These are phyloP conservation scores for Cryphonectria radicalis DNA, from an alignment of 2,329 filamentous ascomycete species.

Conservation along the genomic window DNA sequence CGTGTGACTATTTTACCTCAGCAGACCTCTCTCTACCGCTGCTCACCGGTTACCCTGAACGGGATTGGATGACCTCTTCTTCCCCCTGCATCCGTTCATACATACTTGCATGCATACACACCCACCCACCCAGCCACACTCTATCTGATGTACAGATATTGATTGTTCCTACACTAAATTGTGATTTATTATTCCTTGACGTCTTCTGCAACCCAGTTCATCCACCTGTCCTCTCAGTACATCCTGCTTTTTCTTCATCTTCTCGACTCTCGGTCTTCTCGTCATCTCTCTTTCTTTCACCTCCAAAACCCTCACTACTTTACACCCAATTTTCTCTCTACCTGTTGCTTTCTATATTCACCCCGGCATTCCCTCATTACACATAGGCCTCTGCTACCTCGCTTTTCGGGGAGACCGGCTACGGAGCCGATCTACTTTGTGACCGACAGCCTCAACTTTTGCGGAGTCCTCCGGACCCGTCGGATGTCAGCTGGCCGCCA, in stretches of 20 bases:
- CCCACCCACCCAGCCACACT: background rate
- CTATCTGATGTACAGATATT: background rate
- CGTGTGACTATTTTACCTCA: background rate
- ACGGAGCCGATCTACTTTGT: conserved; percentile 23
- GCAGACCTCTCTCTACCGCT: background rate
- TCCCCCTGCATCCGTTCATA: background rate
- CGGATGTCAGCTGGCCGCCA: conserved; percentile 22
- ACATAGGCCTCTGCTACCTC: conserved; percentile 19
- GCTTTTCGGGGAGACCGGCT: conserved; percentile 23
- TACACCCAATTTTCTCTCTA: background rate
- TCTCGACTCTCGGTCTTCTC: background rate
- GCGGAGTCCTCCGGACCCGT: conserved; percentile 20
- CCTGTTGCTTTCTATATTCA: conserved; percentile 1
- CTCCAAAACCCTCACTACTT: background rate
- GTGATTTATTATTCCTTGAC: background rate
- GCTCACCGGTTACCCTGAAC: background rate
- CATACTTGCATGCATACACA: background rate
- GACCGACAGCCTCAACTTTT: conserved; percentile 20
- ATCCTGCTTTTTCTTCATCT: background rate
- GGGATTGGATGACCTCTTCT: background rate
- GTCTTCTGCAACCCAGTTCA: background rate
- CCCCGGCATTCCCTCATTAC: conserved; percentile 8
- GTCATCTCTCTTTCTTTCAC: background rate
- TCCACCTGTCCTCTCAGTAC: background rate
- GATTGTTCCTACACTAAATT: background rate